Conservation (phyloP, 2,329 filamentous ascomycete genomes). For the Phaeosphaeriaceae sp. region DNA sequence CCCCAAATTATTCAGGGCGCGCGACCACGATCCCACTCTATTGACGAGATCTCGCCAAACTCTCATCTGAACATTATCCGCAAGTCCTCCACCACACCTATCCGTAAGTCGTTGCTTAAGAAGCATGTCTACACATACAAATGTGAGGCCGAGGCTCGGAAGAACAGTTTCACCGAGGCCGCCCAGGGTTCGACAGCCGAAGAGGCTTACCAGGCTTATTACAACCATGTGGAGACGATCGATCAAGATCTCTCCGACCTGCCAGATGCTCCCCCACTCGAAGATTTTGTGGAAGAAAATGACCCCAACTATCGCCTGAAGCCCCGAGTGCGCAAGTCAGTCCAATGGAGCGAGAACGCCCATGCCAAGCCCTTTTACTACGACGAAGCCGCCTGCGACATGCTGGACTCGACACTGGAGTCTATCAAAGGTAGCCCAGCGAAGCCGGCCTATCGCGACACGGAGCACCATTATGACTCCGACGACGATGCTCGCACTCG, state of each 20-base stretch:
- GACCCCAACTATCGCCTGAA: neutral
- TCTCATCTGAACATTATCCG: neutral
- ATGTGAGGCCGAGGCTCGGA: conserved; percentile 9
- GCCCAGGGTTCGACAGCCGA: conserved; percentile 6
- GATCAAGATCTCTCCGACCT: conserved; percentile 1
- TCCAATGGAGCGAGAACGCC: conserved; percentile 21
- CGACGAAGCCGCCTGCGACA: conserved; percentile 29
- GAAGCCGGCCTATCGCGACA: neutral
- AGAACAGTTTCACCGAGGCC: conserved; percentile 13
- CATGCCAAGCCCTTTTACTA: conserved; percentile 23
- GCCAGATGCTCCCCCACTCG: neutral
- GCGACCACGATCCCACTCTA: neutral
- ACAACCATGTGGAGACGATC: conserved; percentile 3
- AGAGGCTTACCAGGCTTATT: neutral
- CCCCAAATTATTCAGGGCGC: neutral
- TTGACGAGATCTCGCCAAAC: neutral
- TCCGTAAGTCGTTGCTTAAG: conserved; percentile 18
- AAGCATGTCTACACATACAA: neutral
- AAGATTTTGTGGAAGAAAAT: neutral
- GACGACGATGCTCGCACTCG: conserved; percentile 10
- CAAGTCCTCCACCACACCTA: conserved; percentile 4
- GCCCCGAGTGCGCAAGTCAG: neutral
- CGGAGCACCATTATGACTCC: conserved; percentile 9
- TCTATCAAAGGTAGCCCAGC: conserved; percentile 20
- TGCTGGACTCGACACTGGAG: conserved; percentile 31